phyloP scores from a whole-genome alignment of 352 stramenopile species.

The Pythium diclinum region DNA sequence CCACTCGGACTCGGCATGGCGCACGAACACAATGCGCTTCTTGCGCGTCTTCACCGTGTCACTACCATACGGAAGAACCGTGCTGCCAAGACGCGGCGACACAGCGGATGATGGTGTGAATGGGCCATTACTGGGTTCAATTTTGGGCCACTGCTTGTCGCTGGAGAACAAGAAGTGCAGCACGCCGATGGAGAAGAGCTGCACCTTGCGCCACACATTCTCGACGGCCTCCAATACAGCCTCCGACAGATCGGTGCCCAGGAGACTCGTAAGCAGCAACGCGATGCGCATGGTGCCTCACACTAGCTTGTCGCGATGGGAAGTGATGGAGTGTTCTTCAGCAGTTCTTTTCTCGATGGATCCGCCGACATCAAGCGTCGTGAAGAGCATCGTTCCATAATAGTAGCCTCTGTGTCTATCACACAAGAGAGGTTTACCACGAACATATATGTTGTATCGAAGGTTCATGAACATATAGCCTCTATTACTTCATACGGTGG shows the following conservation, averaged over 20 bases:
- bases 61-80: slow-evolving; percentile 2
- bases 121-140: neutral
- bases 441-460: neutral
- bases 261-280: neutral
- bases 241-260: slow-evolving; percentile 4
- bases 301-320: neutral
- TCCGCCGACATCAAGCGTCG: neutral
- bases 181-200: slow-evolving; percentile 55
- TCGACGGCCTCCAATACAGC: slow-evolving; percentile 36
- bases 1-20: slow-evolving; percentile 87
- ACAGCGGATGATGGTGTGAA: slow-evolving; percentile 1
- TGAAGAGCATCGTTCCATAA: neutral
- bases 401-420: neutral
- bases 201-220: slow-evolving; percentile 59
- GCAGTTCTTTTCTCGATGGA: neutral
- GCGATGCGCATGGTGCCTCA: slow-evolving; percentile 2
- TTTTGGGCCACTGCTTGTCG: slow-evolving; percentile 47
- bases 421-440: neutral
- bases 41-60: slow-evolving; percentile 10
- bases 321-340: neutral
- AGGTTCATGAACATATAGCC: neutral
- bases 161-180: slow-evolving; percentile 76
- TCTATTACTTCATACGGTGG: neutral
- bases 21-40: slow-evolving; percentile 80
- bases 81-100: slow-evolving; percentile 2